These are phyloP conservation scores for Triticum dicoccoides DNA, from an alignment of 176 grass and related monocot species.

Conservation along the genomic window DNA sequence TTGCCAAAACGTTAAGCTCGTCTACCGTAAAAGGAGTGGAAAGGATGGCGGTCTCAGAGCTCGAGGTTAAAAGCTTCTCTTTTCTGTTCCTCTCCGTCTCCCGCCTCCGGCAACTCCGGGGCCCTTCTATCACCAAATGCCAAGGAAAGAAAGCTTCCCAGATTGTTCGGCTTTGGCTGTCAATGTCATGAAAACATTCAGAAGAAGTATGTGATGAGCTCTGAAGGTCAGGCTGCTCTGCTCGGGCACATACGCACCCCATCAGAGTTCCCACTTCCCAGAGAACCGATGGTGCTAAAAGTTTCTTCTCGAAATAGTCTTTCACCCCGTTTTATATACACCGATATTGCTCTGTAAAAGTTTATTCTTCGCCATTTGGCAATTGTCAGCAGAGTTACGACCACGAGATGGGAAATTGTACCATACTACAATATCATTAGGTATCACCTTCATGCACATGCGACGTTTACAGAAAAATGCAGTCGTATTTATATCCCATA, in stretches of 20 bases:
- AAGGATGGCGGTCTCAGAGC: neutral
- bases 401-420: neutral
- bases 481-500: conserved; percentile 9
- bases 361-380: neutral
- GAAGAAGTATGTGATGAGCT: neutral
- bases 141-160: neutral
- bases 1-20: conserved; percentile 10
- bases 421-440: neutral
- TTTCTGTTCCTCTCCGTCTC: conserved; percentile 7
- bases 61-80: conserved; percentile 1
- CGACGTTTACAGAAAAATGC: neutral
- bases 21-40: neutral
- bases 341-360: too few relatives aligned
- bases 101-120: neutral
- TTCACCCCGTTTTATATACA: too few relatives aligned
- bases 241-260: neutral
- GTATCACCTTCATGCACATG: neutral
- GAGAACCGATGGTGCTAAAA: neutral
- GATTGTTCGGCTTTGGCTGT: neutral
- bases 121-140: neutral
- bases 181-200: neutral
- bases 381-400: neutral
- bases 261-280: neutral
- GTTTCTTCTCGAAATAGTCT: neutral
- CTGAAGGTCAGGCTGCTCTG: neutral